Evolutionary conservation across 805 yeast species (phyloP).

Genomic region (Wickerhamiella allomyrinae): DNA sequence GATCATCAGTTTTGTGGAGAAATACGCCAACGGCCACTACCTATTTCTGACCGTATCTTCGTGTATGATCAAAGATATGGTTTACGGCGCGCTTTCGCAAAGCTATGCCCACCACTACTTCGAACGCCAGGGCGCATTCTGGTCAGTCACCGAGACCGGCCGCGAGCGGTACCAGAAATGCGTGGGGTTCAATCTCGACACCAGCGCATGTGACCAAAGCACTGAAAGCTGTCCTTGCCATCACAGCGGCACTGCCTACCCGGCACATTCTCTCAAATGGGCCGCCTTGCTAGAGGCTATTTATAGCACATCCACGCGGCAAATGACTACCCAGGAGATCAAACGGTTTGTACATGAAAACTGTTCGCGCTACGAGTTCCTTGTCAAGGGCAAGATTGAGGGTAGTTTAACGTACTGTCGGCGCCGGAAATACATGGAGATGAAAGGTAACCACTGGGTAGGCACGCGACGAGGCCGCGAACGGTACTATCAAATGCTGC

Average conservation of each 20-base stretch:
- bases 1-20: not conserved
- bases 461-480: not conserved
- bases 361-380: not conserved
- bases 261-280: not conserved
- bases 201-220: not conserved
- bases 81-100: not conserved
- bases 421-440: not conserved
- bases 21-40: not conserved
- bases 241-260: not conserved
- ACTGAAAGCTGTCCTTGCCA: not conserved
- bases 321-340: not conserved
- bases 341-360: not conserved
- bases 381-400: not conserved
- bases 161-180: not conserved
- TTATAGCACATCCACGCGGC: not conserved
- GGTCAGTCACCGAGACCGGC: not conserved
- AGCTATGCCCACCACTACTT: not conserved
- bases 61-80: not conserved
- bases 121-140: not conserved
- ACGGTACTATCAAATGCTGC: not conserved
- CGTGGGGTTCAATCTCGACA: not conserved
- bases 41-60: not conserved
- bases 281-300: not conserved
- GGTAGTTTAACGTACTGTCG: not conserved
- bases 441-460: not conserved